These are phyloP conservation scores for Lomentospora prolificans DNA, from an alignment of 2,329 filamentous ascomycete genomes.

Conservation along the genomic window DNA sequence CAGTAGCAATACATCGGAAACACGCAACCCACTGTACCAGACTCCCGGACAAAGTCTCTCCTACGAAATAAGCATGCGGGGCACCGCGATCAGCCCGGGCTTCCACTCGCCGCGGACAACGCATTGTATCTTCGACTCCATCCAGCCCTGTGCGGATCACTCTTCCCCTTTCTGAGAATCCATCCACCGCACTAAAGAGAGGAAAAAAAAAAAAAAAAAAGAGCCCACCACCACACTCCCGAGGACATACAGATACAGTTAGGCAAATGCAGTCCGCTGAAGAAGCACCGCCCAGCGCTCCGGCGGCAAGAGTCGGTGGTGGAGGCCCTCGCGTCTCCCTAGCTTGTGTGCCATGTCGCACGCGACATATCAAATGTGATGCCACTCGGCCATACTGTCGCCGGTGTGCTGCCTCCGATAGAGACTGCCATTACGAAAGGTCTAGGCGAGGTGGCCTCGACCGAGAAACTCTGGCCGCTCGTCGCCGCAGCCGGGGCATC, in stretches of 20 bases:
- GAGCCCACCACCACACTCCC: not conserved
- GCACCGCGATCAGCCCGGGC: too few relatives aligned
- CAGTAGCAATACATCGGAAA: too few relatives aligned
- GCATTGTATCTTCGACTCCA: not conserved
- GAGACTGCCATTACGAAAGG: slow-evolving; percentile 39
- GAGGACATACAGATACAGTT: not conserved
- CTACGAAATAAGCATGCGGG: too few relatives aligned
- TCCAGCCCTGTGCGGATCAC: not conserved
- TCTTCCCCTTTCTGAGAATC: not conserved
- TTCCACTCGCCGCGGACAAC: too few relatives aligned
- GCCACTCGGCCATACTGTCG: slow-evolving; percentile 35
- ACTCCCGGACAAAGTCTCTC: too few relatives aligned
- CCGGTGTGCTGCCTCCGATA: slow-evolving; percentile 31
- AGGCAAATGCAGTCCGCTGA: not conserved
- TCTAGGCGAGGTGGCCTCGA: slow-evolving; percentile 33
- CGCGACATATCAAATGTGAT: slow-evolving; percentile 42
- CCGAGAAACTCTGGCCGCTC: not conserved
- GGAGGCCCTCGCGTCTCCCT: slow-evolving; percentile 19
- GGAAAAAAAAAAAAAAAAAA: too few relatives aligned
- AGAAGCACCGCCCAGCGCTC: not conserved
- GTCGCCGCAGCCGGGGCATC: not conserved
- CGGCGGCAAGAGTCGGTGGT: not conserved
- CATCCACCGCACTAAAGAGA: too few relatives aligned
- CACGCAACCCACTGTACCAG: too few relatives aligned
- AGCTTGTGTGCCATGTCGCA: slow-evolving; percentile 42